Base-by-base conservation (phyloP, 2,329 filamentous ascomycete genomes). In the Ilyonectria mors-panacis region DNA sequence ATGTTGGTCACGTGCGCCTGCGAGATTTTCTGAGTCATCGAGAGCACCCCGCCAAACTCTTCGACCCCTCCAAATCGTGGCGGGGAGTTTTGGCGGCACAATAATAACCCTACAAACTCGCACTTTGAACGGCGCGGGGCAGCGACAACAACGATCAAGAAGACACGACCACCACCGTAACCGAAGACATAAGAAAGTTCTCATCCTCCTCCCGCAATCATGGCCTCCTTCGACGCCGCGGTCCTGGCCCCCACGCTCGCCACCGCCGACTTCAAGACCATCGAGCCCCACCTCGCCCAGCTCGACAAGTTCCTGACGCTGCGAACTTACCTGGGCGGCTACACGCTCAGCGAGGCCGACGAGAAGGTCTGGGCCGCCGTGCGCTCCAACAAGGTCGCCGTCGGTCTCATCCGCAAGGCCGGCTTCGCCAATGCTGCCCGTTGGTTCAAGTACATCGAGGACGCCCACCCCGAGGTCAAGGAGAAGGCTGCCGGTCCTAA, bases 271-370 rank as follows among this genome's bases (percentile, higher is more conserved):
- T 96, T 97, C 84, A 97, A 96, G 83, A 85, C 91, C 65, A 90
- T 95, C 71, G 93, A 96, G 78, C 88, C 89, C 28, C 86, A 91
- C 66, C 88, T 97, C 62, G 86, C 88, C 75, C 90, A 93, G 73
- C 90, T 98, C 69, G 94, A 98, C 81, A 93, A 93, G 80, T 93
- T 97, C 84, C 88, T 98, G 67, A 94, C 91, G 4, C 89, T 98
- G 35, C 92, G 95, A 76, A 94, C 93, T 15, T 96, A 96, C 82
- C 87, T 98, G 72, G 89, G 93, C 58, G 94, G 94, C 67, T 95
- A 97, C 85, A 85, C 85, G 28, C 85, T 96, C 56, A 91, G 91
- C 65, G 89, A 94, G 47, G 86, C 92, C 70, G 95, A 98, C 80
- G 88, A 91, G 70, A 92, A 92, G 76, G 87, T 97, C 70, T 98